Evolutionary conservation across 2,329 filamentous ascomycete genomes (phyloP), one percentile per base, ranked within the genome.

Genomic region (Calonectria ilicicola): DNA sequence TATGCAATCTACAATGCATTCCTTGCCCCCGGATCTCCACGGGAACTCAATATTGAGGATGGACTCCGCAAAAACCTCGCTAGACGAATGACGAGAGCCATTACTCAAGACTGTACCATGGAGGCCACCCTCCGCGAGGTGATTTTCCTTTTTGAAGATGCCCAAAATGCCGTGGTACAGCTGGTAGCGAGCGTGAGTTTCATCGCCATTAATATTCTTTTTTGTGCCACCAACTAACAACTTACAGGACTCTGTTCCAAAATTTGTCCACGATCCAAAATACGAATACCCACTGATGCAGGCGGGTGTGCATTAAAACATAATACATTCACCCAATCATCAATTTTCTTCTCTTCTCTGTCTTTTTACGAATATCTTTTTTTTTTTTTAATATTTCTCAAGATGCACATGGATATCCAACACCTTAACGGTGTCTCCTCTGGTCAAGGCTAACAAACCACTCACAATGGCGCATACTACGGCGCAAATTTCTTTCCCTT

Each of bases 1-100:
- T 98, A 99, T 85, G 95, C 94, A 78, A 92, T 98, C 75, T 99
- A 98, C 90, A 99, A 98, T 80, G 96, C 96, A 17, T 99, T 98
- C 86, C 86, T 99, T 75, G 97, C 96, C 0, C 96, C 96, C 4
- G 96, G 96, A 1, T 98, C 96, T 53, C 97, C 96, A 1, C 98
- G 96, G 82, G 96, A 99, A 85, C 90, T 98, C 70, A 98, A 98
- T 85, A 98, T 98, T 80, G 97, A 99, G 82, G 96, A 98, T 82
- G 93, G 95, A 79, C 89, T 99, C 46, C 95, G 96, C 73, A 98
- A 97, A 82, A 97, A 96, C 81, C 89, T 99, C 73, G 96, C 96
- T 3, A 96, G 94, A 26, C 93, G 96, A 64, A 99, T 99, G 97
- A 99, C 97, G 65, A 95, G 97, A 83, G 95, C 96, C 0, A 96